Base-by-base conservation (phyloP, 257 asterid species). In the Leonotis leonurus region DNA sequence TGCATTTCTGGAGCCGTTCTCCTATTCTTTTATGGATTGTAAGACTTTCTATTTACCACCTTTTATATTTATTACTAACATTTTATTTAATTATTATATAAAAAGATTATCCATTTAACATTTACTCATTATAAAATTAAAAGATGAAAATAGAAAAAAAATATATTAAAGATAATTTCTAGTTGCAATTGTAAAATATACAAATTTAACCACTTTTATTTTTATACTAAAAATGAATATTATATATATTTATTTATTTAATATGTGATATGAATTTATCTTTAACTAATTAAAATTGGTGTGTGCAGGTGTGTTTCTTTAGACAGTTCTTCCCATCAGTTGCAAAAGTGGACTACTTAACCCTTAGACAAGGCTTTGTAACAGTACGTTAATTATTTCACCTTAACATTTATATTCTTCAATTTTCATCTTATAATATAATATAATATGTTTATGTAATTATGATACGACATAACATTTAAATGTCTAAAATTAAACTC, bases 301-400 rank as follows among this genome's bases (percentile, higher is more conserved):
- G 6, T 40, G 16, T 40, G 52, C 12, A 91, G 98, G 90, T 84
- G 58, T 88, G 94, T 69, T 91, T 91, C 83, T 84, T 91, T 77
- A 79, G 96, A 29, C 98, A 91, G 71, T 91, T 91, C 67, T 49
- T 76, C 33, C 74, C 72, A 18, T 85, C 98, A 13, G 94, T 91
- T 3, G 76, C 88, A 6, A 91, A 88, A 73, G 95, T 88, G 29
- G 96, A 91, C 64, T 88, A 85, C 41, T 70, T 91, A 25, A 88
- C 98, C 5, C 81, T 91, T 4, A 69, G 98, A 52, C 96, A 91
- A 67, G 98, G 96, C 3, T 91, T 91, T 66, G 80, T 91, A 45
- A 82, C 74, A 67, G 96, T 86, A 79, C 74, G 56, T 73, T 13
- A 20, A n/a, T n/a, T 14, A 16, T n/a, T 41, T 0, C 17, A 4